Base-by-base conservation (phyloP, 306 rosid species). In the Styphnolobium japonicum region DNA sequence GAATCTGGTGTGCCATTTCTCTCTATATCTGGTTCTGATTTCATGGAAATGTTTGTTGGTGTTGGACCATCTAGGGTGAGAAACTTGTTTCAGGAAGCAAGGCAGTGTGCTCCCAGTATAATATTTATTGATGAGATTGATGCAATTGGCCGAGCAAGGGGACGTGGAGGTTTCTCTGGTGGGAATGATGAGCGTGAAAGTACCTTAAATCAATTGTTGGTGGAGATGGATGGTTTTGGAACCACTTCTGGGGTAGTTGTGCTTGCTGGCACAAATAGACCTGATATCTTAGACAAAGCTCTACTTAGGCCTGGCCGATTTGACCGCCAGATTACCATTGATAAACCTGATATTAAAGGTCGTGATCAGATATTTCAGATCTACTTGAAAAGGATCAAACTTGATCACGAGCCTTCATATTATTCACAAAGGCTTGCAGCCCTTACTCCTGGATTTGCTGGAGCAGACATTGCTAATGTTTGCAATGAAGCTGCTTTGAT, bases 401-500 rank as follows among this genome's bases (percentile, higher is more conserved):
- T 95, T 78, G 93, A 92, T 79, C 97, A 84, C 6, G 85, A 86
- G 70, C 98, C 98, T 69, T 87, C 94, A 56, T 95, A 80, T 80
- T 95, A 67, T 85, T 95, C 98, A 5, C 97, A 91, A 61, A 90
- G 98, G 86, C 97, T 95, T 69, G 98, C 98, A 37, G 98, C 98
- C 51, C 90, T 92, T 40, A 95, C 98, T n/a, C 98, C 98, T 45
- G 98, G 98, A 74, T 92, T 95, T 90, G 97, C 98, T 25, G 98
- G 98, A 74, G 98, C 98, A n/a, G 98, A 92, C 88, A 95, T 95
- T 85, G 98, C 98, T 51, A 95, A 95, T 87, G 97, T 95, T 33
- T 92, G 98, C 81, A 95, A 95, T 31, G 98, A 95, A 87, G 98
- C 94, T 84, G 98, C 98, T 45, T 79, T 95, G 57, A 90, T 95